These are phyloP conservation scores for Hyaloraphidium curvatum DNA, from an alignment of 192 early-diverging fungal genomes.

Conservation along the genomic window DNA sequence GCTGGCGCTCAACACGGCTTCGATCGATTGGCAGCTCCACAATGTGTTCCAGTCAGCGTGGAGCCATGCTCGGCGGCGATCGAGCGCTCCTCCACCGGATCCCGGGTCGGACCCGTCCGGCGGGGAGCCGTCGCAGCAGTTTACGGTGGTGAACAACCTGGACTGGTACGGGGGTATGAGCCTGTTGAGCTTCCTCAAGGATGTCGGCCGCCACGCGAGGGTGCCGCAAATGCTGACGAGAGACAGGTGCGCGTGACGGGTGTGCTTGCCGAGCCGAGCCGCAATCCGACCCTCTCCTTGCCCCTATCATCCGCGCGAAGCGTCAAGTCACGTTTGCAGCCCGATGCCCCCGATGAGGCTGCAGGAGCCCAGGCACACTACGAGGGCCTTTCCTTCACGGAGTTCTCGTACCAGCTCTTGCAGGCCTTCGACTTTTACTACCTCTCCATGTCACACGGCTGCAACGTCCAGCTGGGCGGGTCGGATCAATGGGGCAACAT, in stretches of 20 bases:
- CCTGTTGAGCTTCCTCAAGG: constrained; percentile 52
- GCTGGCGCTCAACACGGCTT: constrained; percentile 37
- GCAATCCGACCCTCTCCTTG: background rate
- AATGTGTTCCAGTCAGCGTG: background rate
- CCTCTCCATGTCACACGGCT: constrained; percentile 34
- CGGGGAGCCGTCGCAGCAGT: constrained; percentile 3
- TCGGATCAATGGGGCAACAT: constrained; percentile 81
- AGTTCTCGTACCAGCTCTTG: constrained; percentile 89
- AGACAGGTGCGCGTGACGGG: constrained; percentile 40
- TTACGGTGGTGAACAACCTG: constrained; percentile 56
- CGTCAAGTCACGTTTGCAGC: constrained; percentile 60
- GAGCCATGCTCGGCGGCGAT: too few relatives aligned
- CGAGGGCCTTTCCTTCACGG: constrained; percentile 86
- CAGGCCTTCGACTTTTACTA: constrained; percentile 90
- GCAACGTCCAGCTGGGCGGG: constrained; percentile 58
- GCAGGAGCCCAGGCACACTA: too few relatives aligned
- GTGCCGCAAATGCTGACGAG: constrained; percentile 68
- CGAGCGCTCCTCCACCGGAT: too few relatives aligned
- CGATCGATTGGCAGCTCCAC: constrained; percentile 48
- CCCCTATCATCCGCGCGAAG: constrained; percentile 15
- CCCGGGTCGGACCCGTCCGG: background rate
- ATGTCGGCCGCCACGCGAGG: constrained; percentile 58
- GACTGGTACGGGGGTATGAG: constrained; percentile 58
- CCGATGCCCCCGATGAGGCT: too few relatives aligned
- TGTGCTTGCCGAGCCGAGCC: too few relatives aligned